Evolutionary conservation across 2,329 filamentous ascomycete species (phyloP).

Genomic region (Ascochyta koolunga): DNA sequence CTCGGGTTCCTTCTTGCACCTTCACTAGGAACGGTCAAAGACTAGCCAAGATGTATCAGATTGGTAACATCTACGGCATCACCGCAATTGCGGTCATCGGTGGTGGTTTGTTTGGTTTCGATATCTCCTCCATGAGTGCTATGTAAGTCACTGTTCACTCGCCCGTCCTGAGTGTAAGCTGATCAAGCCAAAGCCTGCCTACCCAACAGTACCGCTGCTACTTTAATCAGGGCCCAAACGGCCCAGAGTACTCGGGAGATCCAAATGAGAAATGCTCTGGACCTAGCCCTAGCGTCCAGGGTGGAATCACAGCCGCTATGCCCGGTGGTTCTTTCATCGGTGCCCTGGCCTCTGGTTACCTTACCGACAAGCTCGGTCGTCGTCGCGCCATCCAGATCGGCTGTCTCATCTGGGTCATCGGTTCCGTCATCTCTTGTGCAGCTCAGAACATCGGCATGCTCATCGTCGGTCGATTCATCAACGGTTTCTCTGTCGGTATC

Average conservation of each 20-base stretch:
- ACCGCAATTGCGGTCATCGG: conserved; percentile 66
- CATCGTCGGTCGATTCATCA: conserved; percentile 72
- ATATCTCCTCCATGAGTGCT: conserved; percentile 75
- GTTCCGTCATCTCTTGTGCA: conserved; percentile 67
- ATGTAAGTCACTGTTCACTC: conserved; percentile 35
- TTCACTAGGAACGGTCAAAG: conserved; percentile 1
- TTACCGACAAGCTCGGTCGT: conserved; percentile 64
- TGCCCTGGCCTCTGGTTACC: conserved; percentile 63
- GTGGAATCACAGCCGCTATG: conserved; percentile 74
- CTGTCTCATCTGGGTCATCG: conserved; percentile 61
- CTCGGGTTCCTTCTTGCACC: conserved; percentile 3
- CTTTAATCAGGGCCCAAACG: conserved; percentile 63
- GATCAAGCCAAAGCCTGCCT: conserved; percentile 56
- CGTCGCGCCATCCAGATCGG: conserved; percentile 61
- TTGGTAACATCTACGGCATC: conserved; percentile 65
- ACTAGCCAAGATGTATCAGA: conserved; percentile 42
- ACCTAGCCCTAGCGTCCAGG: conserved; percentile 62
- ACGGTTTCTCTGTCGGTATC: conserved; percentile 76
- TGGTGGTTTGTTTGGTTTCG: conserved; percentile 77
- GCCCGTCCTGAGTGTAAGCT: not conserved
- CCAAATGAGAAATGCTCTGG: conserved; percentile 57
- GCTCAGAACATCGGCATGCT: conserved; percentile 73
- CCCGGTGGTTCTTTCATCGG: conserved; percentile 73
- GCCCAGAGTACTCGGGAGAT: conserved; percentile 43
- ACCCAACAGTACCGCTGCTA: conserved; percentile 74